Percentiles rank a stretch among this genome's conserved stretches.
Conservation (phyloP, 768 basidiomycete genomes). For the Amanita rimosa region DNA sequence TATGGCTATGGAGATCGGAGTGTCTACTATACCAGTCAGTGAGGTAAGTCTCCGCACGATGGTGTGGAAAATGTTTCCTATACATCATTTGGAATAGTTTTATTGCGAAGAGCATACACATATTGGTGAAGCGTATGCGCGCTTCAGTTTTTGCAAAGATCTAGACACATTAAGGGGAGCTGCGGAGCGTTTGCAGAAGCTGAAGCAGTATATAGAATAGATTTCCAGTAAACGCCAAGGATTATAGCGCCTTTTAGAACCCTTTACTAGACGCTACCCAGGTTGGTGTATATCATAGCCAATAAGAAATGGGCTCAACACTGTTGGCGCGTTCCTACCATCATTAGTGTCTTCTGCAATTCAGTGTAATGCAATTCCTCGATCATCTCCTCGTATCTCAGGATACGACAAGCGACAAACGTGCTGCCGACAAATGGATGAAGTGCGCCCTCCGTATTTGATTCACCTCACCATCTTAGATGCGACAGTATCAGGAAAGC, state of each 20-base stretch:
- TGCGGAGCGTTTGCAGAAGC: constrained; percentile 65
- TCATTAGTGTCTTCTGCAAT: background rate
- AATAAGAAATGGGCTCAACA: too few species aligned
- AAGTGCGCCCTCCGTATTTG: background rate
- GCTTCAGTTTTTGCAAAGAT: constrained; percentile 97
- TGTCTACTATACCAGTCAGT: constrained; percentile 91
- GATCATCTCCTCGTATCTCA: background rate
- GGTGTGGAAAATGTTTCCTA: background rate
- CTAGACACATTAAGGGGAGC: constrained; percentile 71
- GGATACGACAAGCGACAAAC: background rate
- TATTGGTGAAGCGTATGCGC: constrained; percentile 79
- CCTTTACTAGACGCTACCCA: background rate
- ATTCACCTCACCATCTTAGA: background rate
- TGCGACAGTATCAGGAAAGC: constrained; percentile 1
- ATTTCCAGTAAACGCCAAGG: background rate
- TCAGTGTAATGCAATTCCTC: constrained; percentile 2
- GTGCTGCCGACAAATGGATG: background rate
- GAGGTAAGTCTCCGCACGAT: constrained; percentile 44
- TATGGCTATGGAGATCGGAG: constrained; percentile 81
- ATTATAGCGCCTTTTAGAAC: too few species aligned
- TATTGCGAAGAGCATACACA: constrained; percentile 80
- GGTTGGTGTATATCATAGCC: too few species aligned
- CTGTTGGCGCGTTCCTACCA: background rate
- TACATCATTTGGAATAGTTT: constrained; percentile 40
- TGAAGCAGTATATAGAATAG: constrained; percentile 52